Percentiles rank a stretch among this genome's conserved stretches.
Conservation (phyloP, 305 asterid genomes). For the Fraxinus velutina region DNA sequence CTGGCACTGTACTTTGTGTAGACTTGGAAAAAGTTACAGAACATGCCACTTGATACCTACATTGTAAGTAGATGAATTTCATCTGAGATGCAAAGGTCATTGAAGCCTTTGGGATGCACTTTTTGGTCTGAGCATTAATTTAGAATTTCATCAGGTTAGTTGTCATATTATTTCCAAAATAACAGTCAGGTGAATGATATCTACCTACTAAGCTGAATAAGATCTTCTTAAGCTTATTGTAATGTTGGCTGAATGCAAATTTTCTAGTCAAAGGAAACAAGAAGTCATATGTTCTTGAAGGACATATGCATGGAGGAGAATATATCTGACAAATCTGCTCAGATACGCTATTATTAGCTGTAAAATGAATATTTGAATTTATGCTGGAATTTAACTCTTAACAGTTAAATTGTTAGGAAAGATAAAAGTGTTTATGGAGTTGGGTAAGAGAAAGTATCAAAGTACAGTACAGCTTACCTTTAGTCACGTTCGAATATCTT, state of each 20-base stretch:
- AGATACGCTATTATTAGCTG: background rate
- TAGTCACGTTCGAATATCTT: slow-evolving; percentile 21
- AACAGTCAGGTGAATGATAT: background rate
- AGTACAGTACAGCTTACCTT: background rate
- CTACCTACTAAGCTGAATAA: background rate
- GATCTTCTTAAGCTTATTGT: background rate
- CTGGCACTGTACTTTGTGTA: background rate
- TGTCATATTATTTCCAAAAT: background rate
- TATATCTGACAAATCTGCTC: background rate
- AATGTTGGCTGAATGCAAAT: background rate
- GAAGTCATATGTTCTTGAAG: background rate
- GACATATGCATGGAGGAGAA: background rate
- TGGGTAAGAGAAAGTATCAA: background rate
- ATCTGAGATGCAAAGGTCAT: slow-evolving; percentile 9
- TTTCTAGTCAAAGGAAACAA: background rate
- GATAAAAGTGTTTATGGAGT: background rate
- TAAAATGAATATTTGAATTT: background rate
- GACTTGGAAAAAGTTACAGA: slow-evolving; percentile 9
- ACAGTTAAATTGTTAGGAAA: background rate
- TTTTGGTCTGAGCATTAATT: slow-evolving; percentile 6
- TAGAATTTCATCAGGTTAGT: slow-evolving; percentile 8
- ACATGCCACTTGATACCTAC: background rate
- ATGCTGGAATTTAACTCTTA: background rate
- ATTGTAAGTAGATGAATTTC: background rate
- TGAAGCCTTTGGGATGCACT: slow-evolving; percentile 1